phyloP scores from a whole-genome alignment of 1,139 yeast genomes.

The Geotrichum citri-aurantii region DNA sequence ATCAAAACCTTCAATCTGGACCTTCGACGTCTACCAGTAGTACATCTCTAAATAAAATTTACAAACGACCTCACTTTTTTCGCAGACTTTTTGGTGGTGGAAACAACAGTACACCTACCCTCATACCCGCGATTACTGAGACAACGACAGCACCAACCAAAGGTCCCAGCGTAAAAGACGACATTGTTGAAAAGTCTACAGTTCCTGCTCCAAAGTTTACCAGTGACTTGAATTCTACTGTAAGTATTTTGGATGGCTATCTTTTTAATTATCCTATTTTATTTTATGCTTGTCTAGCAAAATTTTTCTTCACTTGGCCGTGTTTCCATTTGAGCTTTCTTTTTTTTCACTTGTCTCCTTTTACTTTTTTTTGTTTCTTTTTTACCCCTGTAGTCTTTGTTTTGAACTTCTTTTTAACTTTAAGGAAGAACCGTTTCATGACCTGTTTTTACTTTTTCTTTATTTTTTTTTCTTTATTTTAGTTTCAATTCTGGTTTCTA shows the following conservation, averaged over 20 bases:
- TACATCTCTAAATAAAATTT: conserved; percentile 11
- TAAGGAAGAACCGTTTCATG: not conserved
- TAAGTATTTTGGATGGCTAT: not conserved
- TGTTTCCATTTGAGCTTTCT: not conserved
- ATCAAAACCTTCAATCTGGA: not conserved
- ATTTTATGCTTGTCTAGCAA: not conserved
- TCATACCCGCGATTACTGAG: not conserved
- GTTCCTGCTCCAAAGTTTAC: not conserved
- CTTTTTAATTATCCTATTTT: not conserved
- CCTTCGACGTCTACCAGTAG: not conserved
- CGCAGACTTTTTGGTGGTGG: conserved; percentile 18
- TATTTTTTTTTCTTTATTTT: not conserved
- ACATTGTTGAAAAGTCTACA: not conserved
- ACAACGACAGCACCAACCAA: not conserved
- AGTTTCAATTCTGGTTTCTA: not conserved
- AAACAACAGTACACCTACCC: not conserved
- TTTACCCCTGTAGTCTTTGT: too few relatives aligned
- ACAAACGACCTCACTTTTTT: conserved; percentile 18
- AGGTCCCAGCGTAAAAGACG: not conserved
- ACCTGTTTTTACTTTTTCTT: not conserved
- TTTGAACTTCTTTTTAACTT: not conserved
- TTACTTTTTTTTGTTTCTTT: too few relatives aligned
- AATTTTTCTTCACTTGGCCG: not conserved
- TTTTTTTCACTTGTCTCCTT: not conserved
- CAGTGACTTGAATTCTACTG: not conserved